Percentiles rank a stretch among this genome's conserved stretches.
Conservation (phyloP, 345 rosid genomes). For the Orychophragmus violaceus region DNA sequence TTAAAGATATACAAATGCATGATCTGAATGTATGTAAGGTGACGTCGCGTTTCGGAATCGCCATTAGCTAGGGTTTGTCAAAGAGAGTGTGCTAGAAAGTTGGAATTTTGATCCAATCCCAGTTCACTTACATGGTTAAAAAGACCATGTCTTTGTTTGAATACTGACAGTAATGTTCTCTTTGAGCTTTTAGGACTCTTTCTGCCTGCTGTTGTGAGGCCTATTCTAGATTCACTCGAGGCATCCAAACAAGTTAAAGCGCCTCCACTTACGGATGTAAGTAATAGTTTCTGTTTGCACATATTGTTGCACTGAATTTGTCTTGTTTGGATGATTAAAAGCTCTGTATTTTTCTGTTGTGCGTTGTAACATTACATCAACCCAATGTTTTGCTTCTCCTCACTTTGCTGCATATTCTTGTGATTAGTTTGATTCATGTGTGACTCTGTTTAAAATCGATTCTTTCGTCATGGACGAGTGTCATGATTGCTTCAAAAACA, state of each 20-base stretch:
- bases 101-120: too few relatives aligned
- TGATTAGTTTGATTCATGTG: not conserved
- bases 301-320: too few relatives aligned
- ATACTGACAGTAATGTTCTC: not conserved
- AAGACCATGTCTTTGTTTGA: not conserved
- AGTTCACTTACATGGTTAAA: too few relatives aligned
- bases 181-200: constrained; percentile 66
- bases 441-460: not conserved
- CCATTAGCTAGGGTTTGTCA: too few relatives aligned
- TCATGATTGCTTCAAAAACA: not conserved
- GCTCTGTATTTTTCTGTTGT: too few relatives aligned
- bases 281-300: too few relatives aligned
- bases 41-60: too few relatives aligned
- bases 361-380: not conserved
- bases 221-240: constrained; percentile 83
- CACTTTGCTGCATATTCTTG: not conserved
- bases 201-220: constrained; percentile 93
- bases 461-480: not conserved
- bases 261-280: constrained; percentile 73
- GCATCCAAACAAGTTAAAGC: constrained; percentile 74
- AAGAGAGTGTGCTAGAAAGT: too few relatives aligned
- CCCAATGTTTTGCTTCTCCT: not conserved
- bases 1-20: too few relatives aligned
- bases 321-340: too few relatives aligned
- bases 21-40: too few relatives aligned